Evolutionary conservation across 2,329 filamentous ascomycete genomes (phyloP).

Genomic region (Pestalotiopsis sp.): DNA sequence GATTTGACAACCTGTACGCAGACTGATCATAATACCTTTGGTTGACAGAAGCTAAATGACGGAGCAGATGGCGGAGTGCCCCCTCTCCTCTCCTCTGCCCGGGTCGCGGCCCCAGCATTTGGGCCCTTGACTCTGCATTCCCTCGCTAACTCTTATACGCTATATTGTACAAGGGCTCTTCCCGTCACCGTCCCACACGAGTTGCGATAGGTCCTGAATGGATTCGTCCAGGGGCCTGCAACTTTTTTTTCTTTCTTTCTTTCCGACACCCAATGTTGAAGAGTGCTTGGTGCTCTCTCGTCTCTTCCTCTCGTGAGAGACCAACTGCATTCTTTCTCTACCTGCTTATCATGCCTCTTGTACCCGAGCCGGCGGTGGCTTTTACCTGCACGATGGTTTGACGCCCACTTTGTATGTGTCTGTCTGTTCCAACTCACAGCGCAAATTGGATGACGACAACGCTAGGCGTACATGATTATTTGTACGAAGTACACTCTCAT

Average conservation of each 20-base stretch:
- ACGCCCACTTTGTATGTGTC: not conserved
- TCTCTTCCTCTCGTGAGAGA: no score
- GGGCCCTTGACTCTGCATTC: not conserved
- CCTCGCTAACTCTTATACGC: not conserved
- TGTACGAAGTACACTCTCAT: not conserved
- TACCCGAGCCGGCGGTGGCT: not conserved
- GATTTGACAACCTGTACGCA: no score
- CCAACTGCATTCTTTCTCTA: no score
- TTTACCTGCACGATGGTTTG: not conserved
- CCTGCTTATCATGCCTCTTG: not conserved
- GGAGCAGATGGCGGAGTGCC: not conserved
- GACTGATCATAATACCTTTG: no score
- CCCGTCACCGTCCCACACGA: not conserved
- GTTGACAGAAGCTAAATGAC: not conserved
- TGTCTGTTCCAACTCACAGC: not conserved
- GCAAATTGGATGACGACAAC: not conserved
- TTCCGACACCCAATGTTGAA: not conserved
- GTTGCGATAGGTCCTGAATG: not conserved
- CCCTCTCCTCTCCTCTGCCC: not conserved
- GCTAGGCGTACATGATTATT: not conserved
- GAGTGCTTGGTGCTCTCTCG: no score
- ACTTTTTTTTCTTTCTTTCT: not conserved
- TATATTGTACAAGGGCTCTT: not conserved
- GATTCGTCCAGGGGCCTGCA: not conserved
- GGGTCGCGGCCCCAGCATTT: not conserved